Base-by-base conservation (phyloP, 306 rosid species). In the Ziziphus jujuba region DNA sequence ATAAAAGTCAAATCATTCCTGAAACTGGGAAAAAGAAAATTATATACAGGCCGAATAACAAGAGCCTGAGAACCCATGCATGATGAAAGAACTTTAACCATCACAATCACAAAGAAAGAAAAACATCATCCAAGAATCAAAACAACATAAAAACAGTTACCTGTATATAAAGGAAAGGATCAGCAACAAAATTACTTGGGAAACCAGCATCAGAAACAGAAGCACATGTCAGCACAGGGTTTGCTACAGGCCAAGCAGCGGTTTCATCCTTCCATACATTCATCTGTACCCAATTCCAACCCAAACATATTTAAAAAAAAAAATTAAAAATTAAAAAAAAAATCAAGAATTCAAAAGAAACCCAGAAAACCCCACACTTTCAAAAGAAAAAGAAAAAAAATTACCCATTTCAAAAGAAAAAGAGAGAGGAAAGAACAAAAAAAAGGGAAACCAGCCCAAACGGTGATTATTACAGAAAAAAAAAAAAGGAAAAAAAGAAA, bases 111-210 rank as follows among this genome's bases (percentile, higher is more conserved):
- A 55, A 55, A 17, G 11, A 44, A 15, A 2, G 2, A 31, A 4
- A 35, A 50, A n/a, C 48, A 57, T 53, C 36, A 38, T 64, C 19
- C 54, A 24, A 70, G 69, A 58, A 36, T 72, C 54, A 9, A 6
- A 50, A 33, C 22, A 72, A 74, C 22, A 54, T 47, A 70, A 65
- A 64, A 49, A 56, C 21, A 55, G 28, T 38, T 69, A 90, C 99
- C 99, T 95, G 89, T 56, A 84, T 75, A 57, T 80, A 85, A 65
- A 95, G 96, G 69, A 90, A 95, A 77, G 99, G 99, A 71, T 95
- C 99, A 15, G 99, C 97, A 74, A 90, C 97, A 84, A 95, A 95
- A 77, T 95, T 95, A 69, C 99, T 95, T 1, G 97, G 96, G 66
- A 72, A 80, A 63, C 99, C 99, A 77, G 92, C 91, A 71, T 82